A percentile compares a stretch with the other conserved stretches of the same genome.
phyloP scores from a whole-genome alignment of 768 basidiomycete species.

The Pleurotus sapidus region DNA sequence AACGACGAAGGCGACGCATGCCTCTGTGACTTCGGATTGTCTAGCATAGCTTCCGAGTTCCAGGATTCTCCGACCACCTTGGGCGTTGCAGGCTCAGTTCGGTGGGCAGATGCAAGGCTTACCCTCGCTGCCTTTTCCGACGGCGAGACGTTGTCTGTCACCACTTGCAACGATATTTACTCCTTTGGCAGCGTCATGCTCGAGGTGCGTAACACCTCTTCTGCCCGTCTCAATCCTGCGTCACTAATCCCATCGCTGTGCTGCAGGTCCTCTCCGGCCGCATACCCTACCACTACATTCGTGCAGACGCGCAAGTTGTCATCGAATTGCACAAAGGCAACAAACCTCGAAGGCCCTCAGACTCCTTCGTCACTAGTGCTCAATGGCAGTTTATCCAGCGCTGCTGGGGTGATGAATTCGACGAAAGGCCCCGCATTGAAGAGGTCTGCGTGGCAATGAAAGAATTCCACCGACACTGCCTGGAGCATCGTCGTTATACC shows the following conservation, averaged over 20 bases:
- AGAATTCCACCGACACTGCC: conserved; percentile 16
- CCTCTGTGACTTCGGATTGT: conserved; percentile 46
- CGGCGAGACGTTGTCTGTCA: conserved; percentile 20
- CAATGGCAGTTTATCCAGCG: conserved; percentile 40
- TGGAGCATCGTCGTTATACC: conserved; percentile 20
- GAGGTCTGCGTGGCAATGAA: conserved; percentile 19
- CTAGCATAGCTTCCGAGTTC: conserved; percentile 32
- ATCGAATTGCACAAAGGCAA: conserved; percentile 38
- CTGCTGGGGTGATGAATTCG: conserved; percentile 34
- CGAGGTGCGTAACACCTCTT: conserved; percentile 24
- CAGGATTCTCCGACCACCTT: conserved; percentile 27
- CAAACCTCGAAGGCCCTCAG: conserved; percentile 35
- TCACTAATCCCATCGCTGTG: not conserved
- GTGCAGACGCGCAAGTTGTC: conserved; percentile 35
- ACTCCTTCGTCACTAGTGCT: conserved; percentile 32
- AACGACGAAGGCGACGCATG: conserved; percentile 36
- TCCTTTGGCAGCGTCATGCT: conserved; percentile 44
- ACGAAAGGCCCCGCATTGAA: conserved; percentile 26
- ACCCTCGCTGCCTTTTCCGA: conserved; percentile 12
- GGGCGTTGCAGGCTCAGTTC: conserved; percentile 37
- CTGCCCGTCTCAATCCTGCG: not conserved
- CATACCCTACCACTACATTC: conserved; percentile 39
- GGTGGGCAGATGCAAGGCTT: conserved; percentile 44
- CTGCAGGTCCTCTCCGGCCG: conserved; percentile 35
- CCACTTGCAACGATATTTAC: conserved; percentile 40